Evolutionary conservation across 2,329 filamentous ascomycete species (phyloP), one percentile per base, ranked within the genome.

Genomic region (Calonectria honghensis): DNA sequence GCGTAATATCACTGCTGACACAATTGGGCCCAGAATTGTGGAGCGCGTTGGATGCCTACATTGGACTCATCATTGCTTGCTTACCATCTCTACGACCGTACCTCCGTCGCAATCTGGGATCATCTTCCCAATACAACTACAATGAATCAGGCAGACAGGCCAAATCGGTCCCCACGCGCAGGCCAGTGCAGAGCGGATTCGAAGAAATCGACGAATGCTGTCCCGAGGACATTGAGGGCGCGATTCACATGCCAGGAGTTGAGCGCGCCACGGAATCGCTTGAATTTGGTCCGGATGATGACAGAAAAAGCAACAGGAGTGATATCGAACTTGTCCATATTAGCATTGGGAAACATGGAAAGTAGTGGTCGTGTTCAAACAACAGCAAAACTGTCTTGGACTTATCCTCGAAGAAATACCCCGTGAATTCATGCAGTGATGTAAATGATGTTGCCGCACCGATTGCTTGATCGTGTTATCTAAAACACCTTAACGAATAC

Each of bases 161-260:
- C 2, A 63, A 41, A 11, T 63, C 57, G 1, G 35, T 9, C 11
- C 24, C 57, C 24, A 29, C 32, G n/a, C 57, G 57, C 37, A 63
- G 57, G 24, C 24, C 35, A 18, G 57, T 29, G 14, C 57, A 63
- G 14, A 63, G 57, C 7, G 57, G 57, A 2, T 63, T 63, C 3
- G 57, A 63, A 14, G 57, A 63, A 63, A 63, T 63, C 24, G 35
- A 63, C 37, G 57, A 63, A 20, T 63, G 24, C 14, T 63, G 41
- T 13, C 24, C 35, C 24, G 35, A 37, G 2, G 24, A 27, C 3
- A 39, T 37, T 5, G 57, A 63, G 14, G 35, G 41, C 14, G 57
- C 37, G n/a, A 63, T 63, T 3, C 35, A 27, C 24, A 63, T 63
- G 57, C 24, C 35, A 6, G 29, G 57, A 41, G 35, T 20, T 6